Base-by-base conservation (phyloP, 2,329 filamentous ascomycete species). In the Calonectria ilicicola region DNA sequence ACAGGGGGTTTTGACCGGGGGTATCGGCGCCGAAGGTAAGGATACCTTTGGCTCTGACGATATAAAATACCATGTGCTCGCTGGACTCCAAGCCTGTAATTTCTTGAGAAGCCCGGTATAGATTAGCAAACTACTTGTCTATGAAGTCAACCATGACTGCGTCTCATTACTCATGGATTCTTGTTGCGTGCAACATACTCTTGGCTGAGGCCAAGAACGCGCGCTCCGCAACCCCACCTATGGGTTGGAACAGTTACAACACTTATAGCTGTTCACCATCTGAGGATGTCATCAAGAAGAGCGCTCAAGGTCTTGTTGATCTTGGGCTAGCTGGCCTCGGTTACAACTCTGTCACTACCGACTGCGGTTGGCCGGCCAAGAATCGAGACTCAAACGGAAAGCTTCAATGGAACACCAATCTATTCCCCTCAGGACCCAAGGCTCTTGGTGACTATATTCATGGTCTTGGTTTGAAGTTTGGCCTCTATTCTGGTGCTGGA, bases 171-270 rank as follows among this genome's bases (percentile, higher is more conserved):
- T 60, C 40, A 10, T 69, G 58, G 70, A 26, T 62, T 44, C n/a
- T 65, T 19, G 42, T 53, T 38, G 70, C 60, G n/a, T 64, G 23
- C n/a, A 58, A 62, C 26, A 23, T n/a, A 9, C 47, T 69, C 7
- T 35, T 27, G 5, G 56, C 35, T 9, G 38, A 65, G n/a, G 62
- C 62, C 29, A 58, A 58, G n/a, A 77, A 66, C 0, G 73, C 70
- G 1, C 79, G 72, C 29, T 81, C 82, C 1, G 74, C 79, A 6
- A 84, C 84, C 1, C 86, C 86, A 2, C 84, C 84, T 0, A 86
- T 87, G 86, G 85, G 89, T 15, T 92, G 89, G 89, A 91, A 91
- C 72, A 88, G 86, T 2, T 92, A 92, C 75, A 92, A 92, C 67
- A 85, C 86, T 49, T 80, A 80, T 17, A 71, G 69, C 19, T 80